Percentiles rank a stretch among this genome's conserved stretches.
These are phyloP conservation scores for Malassezia brasiliensis DNA, from an alignment of 1,284 basidiomycete species.

Conservation along the genomic window DNA sequence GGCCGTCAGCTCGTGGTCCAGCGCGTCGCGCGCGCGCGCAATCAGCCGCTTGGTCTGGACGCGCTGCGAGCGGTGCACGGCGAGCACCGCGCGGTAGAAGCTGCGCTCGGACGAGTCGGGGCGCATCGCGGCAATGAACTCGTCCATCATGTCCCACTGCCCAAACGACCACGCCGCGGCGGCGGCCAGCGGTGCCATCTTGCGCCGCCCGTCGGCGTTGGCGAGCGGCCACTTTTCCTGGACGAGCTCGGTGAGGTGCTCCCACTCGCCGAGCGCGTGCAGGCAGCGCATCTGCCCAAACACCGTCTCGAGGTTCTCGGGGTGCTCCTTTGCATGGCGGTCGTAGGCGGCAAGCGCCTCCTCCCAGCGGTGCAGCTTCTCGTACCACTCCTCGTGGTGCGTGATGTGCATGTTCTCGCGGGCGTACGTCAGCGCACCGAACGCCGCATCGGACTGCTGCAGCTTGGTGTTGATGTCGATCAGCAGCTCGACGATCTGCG, in stretches of 20 bases:
- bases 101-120: slow-evolving; percentile 84
- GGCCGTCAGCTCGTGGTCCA: slow-evolving; percentile 83
- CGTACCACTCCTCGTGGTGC: slow-evolving; percentile 94
- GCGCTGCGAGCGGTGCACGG: slow-evolving; percentile 93
- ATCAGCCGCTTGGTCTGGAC: slow-evolving; percentile 81
- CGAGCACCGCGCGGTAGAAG: slow-evolving; percentile 91
- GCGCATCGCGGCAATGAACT: slow-evolving; percentile 90
- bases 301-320: slow-evolving; percentile 56
- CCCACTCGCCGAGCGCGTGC: slow-evolving; percentile 97
- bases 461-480: slow-evolving; percentile 96
- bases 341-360: slow-evolving; percentile 84
- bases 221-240: slow-evolving; percentile 81
- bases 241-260: slow-evolving; percentile 74
- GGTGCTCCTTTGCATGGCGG: slow-evolving; percentile 61
- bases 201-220: slow-evolving; percentile 69
- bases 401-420: slow-evolving; percentile 58
- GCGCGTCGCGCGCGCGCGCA: slow-evolving; percentile 80
- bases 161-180: slow-evolving; percentile 93
- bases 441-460: slow-evolving; percentile 58
- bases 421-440: slow-evolving; percentile 44
- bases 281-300: slow-evolving; percentile 85
- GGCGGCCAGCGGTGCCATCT: slow-evolving; percentile 91
- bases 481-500: slow-evolving; percentile 75
- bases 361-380: slow-evolving; percentile 91
- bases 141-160: slow-evolving; percentile 98